Evolutionary conservation across 495 filamentous ascomycete species (phyloP).

Genomic region (Rhizodiscina lignyota): DNA sequence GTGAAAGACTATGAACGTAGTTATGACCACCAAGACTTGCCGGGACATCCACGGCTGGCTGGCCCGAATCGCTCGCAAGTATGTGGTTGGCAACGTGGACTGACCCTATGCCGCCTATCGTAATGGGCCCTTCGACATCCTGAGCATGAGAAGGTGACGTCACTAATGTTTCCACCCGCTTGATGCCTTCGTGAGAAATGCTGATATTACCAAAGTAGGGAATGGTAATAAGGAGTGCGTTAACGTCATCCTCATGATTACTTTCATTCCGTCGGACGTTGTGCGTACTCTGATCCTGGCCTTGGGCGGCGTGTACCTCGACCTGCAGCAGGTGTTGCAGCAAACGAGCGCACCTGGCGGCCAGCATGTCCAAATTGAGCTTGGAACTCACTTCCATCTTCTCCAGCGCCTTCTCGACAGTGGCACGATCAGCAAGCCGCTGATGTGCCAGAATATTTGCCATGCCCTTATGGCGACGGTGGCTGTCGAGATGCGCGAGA

Average conservation of each 20-base stretch:
- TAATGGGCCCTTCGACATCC: too few relatives aligned
- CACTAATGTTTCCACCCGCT: background rate
- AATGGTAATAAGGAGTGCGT: background rate
- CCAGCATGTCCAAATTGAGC: slow-evolving; percentile 1
- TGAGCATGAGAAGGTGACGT: background rate
- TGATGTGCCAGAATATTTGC: slow-evolving; percentile 23
- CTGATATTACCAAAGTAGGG: background rate
- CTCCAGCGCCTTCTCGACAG: slow-evolving; percentile 26
- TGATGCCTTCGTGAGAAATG: background rate
- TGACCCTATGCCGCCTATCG: too few relatives aligned
- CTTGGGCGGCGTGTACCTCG: slow-evolving; percentile 4
- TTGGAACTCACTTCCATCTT: slow-evolving; percentile 13
- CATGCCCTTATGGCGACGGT: too few relatives aligned
- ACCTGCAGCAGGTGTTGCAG: slow-evolving; percentile 5
- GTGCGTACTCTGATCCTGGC: background rate
- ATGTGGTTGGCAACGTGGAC: too few relatives aligned
- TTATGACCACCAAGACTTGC: too few relatives aligned
- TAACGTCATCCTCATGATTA: background rate
- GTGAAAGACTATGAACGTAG: too few relatives aligned
- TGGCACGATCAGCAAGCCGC: slow-evolving; percentile 24
- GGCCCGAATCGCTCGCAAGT: background rate
- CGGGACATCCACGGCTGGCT: background rate
- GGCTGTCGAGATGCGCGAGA: slow-evolving; percentile 16
- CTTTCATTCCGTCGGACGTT: too few relatives aligned
- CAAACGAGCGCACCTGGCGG: slow-evolving; percentile 9